phyloP scores from a whole-genome alignment of 495 filamentous ascomycete species.

The Astrothelium macrocarpum region DNA sequence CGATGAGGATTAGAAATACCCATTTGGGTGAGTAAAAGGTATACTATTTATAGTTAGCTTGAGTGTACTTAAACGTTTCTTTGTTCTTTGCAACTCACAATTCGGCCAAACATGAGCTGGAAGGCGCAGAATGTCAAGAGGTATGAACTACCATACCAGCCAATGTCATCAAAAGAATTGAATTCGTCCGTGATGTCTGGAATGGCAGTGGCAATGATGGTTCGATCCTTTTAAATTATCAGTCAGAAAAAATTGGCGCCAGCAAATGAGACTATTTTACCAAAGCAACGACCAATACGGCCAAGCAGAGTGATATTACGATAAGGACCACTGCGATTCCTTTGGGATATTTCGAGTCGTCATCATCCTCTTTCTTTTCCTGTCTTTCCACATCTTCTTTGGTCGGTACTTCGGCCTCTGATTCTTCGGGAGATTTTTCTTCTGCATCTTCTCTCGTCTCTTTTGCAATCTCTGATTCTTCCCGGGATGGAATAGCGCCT shows the following conservation, averaged over 20 bases:
- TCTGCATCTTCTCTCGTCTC: neutral
- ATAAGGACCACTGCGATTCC: constrained; percentile 2
- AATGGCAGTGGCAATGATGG: constrained; percentile 71
- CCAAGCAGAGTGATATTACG: neutral
- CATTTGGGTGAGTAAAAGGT: constrained; percentile 56
- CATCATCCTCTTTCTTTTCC: neutral
- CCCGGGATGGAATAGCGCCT: neutral
- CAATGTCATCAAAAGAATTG: constrained; percentile 60
- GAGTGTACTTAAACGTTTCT: neutral
- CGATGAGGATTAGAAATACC: constrained; percentile 58
- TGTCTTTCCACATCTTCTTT: neutral
- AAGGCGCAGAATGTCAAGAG: constrained; percentile 55
- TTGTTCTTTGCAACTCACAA: neutral
- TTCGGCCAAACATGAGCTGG: constrained; percentile 29
- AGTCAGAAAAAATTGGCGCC: neutral
- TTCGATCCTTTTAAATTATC: neutral
- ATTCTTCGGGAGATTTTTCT: neutral
- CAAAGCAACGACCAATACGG: neutral
- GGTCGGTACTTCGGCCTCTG: neutral
- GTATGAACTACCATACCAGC: constrained; percentile 47
- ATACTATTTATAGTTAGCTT: constrained; percentile 13
- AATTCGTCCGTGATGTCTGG: constrained; percentile 73
- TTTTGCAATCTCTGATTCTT: neutral
- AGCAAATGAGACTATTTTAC: neutral
- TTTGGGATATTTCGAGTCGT: neutral